These are phyloP conservation scores for Aspergillus proliferans DNA, from an alignment of 2,329 filamentous ascomycete genomes.

Conservation along the genomic window DNA sequence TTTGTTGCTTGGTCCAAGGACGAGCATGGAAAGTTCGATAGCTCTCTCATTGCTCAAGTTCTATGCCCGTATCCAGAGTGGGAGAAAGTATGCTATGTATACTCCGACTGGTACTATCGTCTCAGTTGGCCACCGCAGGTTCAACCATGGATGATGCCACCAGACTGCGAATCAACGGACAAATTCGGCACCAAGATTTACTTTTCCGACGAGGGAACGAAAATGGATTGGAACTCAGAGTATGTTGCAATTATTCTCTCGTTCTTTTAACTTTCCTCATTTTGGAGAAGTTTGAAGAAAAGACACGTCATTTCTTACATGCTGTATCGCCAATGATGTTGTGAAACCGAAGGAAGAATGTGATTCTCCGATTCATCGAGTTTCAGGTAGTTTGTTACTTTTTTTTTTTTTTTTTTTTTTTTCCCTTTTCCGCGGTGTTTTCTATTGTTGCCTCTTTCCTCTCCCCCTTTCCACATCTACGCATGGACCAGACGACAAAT, in stretches of 20 bases:
- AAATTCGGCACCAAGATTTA: background rate
- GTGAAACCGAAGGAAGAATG: background rate
- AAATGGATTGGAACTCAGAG: background rate
- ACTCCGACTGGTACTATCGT: background rate
- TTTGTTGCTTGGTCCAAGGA: background rate
- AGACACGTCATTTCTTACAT: background rate
- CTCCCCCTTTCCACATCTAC: too few relatives aligned
- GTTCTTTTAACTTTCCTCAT: background rate
- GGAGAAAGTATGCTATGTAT: background rate
- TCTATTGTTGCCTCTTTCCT: too few relatives aligned
- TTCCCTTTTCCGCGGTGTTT: too few relatives aligned
- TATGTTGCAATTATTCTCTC: background rate
- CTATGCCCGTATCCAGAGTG: background rate
- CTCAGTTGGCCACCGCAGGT: background rate
- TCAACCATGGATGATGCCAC: background rate
- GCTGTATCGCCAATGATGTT: background rate
- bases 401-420: background rate
- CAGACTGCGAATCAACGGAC: background rate
- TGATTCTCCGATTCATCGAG: slow-evolving; percentile 1
- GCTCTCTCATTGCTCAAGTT: background rate
- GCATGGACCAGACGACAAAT: too few relatives aligned
- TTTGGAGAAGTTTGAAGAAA: background rate
- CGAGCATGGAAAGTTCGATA: background rate
- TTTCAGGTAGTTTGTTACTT: background rate
- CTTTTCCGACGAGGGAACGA: background rate